Percentiles rank a stretch among this genome's conserved stretches.
These are phyloP conservation scores for Leccinum longicurvipes DNA, from an alignment of 768 basidiomycete genomes.

Conservation along the genomic window DNA sequence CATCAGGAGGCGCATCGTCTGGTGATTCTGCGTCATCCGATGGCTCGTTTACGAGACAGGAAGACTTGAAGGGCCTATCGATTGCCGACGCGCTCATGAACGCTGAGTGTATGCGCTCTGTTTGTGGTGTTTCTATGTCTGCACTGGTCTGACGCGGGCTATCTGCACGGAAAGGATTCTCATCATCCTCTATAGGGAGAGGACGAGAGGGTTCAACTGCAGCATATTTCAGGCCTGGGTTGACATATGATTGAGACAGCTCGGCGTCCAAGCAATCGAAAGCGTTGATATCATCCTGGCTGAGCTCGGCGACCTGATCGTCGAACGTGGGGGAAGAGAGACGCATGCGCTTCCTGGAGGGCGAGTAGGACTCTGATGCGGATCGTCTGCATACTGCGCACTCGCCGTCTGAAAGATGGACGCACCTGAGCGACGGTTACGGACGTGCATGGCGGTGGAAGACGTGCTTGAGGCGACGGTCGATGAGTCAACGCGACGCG, in stretches of 20 bases:
- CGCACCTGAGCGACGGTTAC: neutral
- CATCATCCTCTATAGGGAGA: slow-evolving; percentile 9
- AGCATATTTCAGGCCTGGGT: neutral
- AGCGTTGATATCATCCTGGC: slow-evolving; percentile 52
- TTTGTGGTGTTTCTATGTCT: neutral
- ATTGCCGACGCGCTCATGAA: slow-evolving; percentile 18
- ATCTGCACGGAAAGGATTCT: slow-evolving; percentile 20
- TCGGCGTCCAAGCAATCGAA: slow-evolving; percentile 50
- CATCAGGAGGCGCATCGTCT: slow-evolving; percentile 38
- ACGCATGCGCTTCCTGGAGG: slow-evolving; percentile 55
- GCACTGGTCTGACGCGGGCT: neutral
- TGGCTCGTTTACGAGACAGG: neutral
- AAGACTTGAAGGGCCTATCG: neutral
- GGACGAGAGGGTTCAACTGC: neutral
- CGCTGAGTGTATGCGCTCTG: slow-evolving; percentile 13
- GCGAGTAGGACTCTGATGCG: slow-evolving; percentile 20
- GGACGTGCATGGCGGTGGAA: neutral
- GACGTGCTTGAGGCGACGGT: neutral
- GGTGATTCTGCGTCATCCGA: slow-evolving; percentile 29
- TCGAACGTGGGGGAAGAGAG: slow-evolving; percentile 69
- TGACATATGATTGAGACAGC: slow-evolving; percentile 35
- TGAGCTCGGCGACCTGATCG: slow-evolving; percentile 46
- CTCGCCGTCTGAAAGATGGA: neutral
- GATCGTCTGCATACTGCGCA: neutral
- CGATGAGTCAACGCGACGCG: slow-evolving; percentile 2